Percentiles rank a stretch among this genome's conserved stretches.
Conservation (phyloP, 2,329 filamentous ascomycete genomes). For the Xylariaceae sp. region DNA sequence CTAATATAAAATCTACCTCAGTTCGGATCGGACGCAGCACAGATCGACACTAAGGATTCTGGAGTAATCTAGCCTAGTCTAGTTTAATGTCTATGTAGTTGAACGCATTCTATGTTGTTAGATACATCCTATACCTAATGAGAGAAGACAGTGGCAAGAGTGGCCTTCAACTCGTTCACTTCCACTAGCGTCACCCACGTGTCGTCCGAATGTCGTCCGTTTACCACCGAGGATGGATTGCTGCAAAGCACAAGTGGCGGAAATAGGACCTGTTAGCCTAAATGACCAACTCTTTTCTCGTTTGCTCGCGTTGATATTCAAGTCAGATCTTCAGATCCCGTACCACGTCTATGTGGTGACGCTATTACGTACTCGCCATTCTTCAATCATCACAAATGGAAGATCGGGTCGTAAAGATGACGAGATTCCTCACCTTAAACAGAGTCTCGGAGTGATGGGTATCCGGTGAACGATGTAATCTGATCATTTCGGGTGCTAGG, state of each 20-base stretch:
- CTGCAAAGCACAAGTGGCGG: not conserved
- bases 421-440: not conserved
- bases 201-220: not conserved
- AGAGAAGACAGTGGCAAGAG: no score
- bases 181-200: no score
- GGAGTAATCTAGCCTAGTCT: not conserved
- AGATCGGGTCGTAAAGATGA: not conserved
- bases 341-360: not conserved
- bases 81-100: no score
- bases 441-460: not conserved
- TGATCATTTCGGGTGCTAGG: not conserved
- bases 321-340: not conserved
- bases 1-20: not conserved
- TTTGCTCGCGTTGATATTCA: not conserved
- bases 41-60: not conserved
- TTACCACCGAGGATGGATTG: not conserved
- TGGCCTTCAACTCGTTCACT: not conserved
- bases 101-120: no score
- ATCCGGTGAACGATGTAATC: not conserved
- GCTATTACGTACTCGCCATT: not conserved
- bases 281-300: not conserved
- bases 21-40: no score
- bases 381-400: not conserved
- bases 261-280: not conserved
- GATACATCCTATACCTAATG: not conserved